These are phyloP conservation scores for Tetrapisispora phaffii DNA, from an alignment of 805 yeast genomes.

Conservation along the genomic window DNA sequence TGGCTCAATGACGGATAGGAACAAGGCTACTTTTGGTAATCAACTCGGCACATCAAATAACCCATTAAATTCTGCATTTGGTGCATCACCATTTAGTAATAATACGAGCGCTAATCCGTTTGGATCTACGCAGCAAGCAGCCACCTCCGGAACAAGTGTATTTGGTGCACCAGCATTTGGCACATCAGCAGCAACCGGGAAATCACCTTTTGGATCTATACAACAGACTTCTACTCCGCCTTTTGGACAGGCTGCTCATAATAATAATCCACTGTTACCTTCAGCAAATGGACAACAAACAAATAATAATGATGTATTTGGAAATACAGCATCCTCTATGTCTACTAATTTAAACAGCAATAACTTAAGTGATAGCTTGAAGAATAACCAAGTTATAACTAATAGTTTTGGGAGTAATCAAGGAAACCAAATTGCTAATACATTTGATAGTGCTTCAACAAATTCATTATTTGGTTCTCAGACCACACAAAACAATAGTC, in stretches of 20 bases:
- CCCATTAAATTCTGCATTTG: slow-evolving; percentile 3
- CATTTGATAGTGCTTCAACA: not conserved
- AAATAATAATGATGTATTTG: no score
- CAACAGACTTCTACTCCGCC: not conserved
- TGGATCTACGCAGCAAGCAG: not conserved
- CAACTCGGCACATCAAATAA: not conserved
- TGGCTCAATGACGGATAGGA: slow-evolving; percentile 2
- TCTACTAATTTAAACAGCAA: not conserved
- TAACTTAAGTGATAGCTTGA: not conserved
- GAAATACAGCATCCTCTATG: not conserved
- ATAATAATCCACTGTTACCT: not conserved
- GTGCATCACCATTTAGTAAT: slow-evolving; percentile 6
- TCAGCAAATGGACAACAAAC: not conserved
- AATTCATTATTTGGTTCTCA: not conserved
- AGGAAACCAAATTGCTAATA: not conserved
- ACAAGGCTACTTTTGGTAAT: not conserved
- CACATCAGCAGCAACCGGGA: slow-evolving; percentile 1
- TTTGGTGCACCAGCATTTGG: slow-evolving; percentile 19
- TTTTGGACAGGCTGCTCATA: not conserved
- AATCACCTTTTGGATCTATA: not conserved
- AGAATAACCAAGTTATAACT: not conserved
- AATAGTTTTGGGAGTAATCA: not conserved
- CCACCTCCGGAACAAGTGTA: slow-evolving; percentile 8
- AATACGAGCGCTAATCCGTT: slow-evolving; percentile 5
- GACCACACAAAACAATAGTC: no score